A percentile compares a stretch with the other conserved stretches of the same genome.
Conservation (phyloP, 805 yeast genomes). For the Starmerella vaccinii region DNA sequence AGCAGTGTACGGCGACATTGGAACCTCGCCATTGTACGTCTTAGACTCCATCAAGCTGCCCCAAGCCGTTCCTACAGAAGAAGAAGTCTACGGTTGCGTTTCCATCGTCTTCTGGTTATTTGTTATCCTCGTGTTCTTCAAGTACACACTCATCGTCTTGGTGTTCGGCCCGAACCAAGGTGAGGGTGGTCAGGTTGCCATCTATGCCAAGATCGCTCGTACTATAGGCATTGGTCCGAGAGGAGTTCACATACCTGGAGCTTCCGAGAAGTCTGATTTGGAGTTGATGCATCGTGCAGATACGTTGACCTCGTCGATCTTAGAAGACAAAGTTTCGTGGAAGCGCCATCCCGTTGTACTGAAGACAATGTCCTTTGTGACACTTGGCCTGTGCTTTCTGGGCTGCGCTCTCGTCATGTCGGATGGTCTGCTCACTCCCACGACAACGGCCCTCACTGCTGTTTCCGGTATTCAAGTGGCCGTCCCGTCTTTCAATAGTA, state of each 20-base stretch:
- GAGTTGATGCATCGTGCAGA: constrained; percentile 13
- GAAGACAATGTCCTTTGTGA: constrained; percentile 6
- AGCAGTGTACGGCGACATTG: constrained; percentile 55
- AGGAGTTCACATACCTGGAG: constrained; percentile 16
- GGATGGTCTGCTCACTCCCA: constrained; percentile 54
- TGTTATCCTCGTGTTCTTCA: constrained; percentile 43
- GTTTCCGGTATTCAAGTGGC: constrained; percentile 48
- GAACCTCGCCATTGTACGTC: constrained; percentile 48
- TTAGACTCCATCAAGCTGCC: constrained; percentile 14
- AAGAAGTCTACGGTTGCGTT: constrained; percentile 41
- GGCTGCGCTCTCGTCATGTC: constrained; percentile 51
- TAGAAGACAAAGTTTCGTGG: constrained; percentile 2
- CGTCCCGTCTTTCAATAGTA: constrained; percentile 36
- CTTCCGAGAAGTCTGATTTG: constrained; percentile 6
- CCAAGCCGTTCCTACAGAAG: constrained; percentile 28
- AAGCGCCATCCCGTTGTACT: constrained; percentile 10
- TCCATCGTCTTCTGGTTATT: constrained; percentile 49
- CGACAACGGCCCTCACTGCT: constrained; percentile 51
- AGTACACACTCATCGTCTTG: constrained; percentile 43
- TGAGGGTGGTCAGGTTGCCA: constrained; percentile 58
- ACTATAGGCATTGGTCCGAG: constrained; percentile 32
- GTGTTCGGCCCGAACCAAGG: constrained; percentile 46
- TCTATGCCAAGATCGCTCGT: constrained; percentile 48
- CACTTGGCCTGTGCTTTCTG: constrained; percentile 33
- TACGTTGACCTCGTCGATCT: constrained; percentile 3